Conservation (phyloP, 805 yeast species). For the Scheffersomyces coipomensis region DNA sequence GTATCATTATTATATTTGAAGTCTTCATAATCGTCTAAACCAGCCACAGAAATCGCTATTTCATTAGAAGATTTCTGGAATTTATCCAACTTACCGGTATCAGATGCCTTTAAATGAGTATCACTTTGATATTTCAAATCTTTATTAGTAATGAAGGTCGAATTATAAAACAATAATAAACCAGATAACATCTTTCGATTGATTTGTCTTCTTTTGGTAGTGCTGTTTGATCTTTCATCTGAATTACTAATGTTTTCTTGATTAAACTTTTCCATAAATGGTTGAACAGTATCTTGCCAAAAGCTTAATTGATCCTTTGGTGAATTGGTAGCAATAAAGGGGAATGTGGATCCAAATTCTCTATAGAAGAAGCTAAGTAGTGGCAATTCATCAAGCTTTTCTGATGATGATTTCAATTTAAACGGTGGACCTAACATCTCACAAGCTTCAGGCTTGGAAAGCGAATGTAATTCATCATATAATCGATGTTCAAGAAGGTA, state of each 20-base stretch:
- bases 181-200: conserved; percentile 61
- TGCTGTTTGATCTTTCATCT: conserved; percentile 71
- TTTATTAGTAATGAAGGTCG: conserved; percentile 63
- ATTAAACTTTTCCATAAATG: conserved; percentile 78
- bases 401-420: conserved; percentile 15
- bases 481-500: conserved; percentile 67
- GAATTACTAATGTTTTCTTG: conserved; percentile 68
- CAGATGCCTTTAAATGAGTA: conserved; percentile 34
- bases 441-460: conserved; percentile 63
- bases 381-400: conserved; percentile 51
- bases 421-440: conserved; percentile 81
- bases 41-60: not conserved
- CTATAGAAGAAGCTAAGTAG: conserved; percentile 64
- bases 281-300: conserved; percentile 80
- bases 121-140: conserved; percentile 49
- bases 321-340: conserved; percentile 57
- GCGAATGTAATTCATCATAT: conserved; percentile 55
- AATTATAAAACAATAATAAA: conserved; percentile 67
- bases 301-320: conserved; percentile 51
- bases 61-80: conserved; percentile 9
- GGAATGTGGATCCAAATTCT: conserved; percentile 66
- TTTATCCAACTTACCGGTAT: conserved; percentile 35
- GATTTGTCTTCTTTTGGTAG: conserved; percentile 59
- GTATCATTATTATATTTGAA: conserved; percentile 52
- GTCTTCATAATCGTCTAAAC: conserved; percentile 15